phyloP scores from a whole-genome alignment of 345 rosid species.

The Citrus sp. region DNA sequence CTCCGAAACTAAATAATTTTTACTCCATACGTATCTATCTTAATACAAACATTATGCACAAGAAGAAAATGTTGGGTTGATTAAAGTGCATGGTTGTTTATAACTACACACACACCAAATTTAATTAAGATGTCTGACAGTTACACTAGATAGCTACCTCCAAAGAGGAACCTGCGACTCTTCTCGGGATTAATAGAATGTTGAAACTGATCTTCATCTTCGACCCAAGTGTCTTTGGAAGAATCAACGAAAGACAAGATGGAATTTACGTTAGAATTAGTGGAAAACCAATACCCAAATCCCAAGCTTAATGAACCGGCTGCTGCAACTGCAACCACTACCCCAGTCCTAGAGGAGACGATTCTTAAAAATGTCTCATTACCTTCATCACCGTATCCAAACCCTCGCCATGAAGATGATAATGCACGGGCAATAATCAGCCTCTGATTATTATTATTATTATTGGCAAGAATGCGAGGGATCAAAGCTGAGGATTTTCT shows the following conservation, averaged over 20 bases:
- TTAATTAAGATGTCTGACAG: not conserved
- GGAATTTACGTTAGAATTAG: not conserved
- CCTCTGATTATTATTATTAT: not conserved
- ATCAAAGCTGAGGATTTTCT: constrained; percentile 23
- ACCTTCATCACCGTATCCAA: not conserved
- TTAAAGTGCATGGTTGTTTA: not conserved
- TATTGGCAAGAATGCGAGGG: constrained; percentile 5
- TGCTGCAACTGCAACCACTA: constrained; percentile 23
- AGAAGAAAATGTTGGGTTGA: not conserved
- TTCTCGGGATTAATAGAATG: constrained; percentile 12
- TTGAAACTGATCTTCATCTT: constrained; percentile 13
- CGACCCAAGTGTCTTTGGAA: constrained; percentile 1
- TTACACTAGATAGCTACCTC: constrained; percentile 25
- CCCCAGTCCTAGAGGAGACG: constrained; percentile 17
- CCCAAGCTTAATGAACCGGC: constrained; percentile 35
- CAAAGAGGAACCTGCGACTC: constrained; percentile 35
- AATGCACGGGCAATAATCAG: not conserved
- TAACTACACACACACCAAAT: no score
- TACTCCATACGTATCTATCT: no score
- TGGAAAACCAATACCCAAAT: constrained; percentile 22
- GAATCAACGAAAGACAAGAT: constrained; percentile 32
- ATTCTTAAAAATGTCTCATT: not conserved
- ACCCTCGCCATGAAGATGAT: constrained; percentile 6
- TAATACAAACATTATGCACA: no score
- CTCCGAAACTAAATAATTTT: no score